These are phyloP conservation scores for Pythium sukuiense DNA, from an alignment of 352 stramenopile genomes.

Conservation along the genomic window DNA sequence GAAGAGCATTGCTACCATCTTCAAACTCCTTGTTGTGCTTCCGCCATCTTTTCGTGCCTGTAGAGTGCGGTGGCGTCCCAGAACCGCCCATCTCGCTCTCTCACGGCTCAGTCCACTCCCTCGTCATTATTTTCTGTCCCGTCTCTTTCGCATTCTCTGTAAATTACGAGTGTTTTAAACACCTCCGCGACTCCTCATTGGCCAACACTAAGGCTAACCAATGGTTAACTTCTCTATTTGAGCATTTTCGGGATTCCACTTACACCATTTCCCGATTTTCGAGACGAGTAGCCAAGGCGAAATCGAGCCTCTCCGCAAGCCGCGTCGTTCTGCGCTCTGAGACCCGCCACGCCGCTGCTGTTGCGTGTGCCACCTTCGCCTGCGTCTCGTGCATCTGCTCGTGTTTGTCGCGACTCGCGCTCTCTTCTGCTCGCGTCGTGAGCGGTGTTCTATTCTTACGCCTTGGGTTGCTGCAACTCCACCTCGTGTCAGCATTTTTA, in stretches of 20 bases:
- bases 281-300: not conserved
- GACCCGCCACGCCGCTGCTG: not conserved
- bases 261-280: conserved; percentile 15
- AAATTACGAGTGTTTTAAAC: conserved; percentile 19
- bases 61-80: not conserved
- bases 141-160: not conserved
- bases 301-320: not conserved
- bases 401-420: not conserved
- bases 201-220: conserved; percentile 19
- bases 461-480: not conserved
- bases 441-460: not conserved
- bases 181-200: conserved; percentile 17
- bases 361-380: not conserved
- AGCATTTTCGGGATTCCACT: conserved; percentile 17
- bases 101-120: not conserved
- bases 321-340: not conserved
- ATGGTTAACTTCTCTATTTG: conserved; percentile 18
- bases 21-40: too few species aligned
- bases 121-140: not conserved
- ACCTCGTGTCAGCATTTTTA: not conserved
- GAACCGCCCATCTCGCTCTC: not conserved
- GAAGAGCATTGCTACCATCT: too few species aligned
- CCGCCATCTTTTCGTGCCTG: too few species aligned
- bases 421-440: not conserved
- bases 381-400: not conserved